These are phyloP conservation scores for Breviolum minutum DNA, from an alignment of 73 alveolate genomes.

Conservation along the genomic window DNA sequence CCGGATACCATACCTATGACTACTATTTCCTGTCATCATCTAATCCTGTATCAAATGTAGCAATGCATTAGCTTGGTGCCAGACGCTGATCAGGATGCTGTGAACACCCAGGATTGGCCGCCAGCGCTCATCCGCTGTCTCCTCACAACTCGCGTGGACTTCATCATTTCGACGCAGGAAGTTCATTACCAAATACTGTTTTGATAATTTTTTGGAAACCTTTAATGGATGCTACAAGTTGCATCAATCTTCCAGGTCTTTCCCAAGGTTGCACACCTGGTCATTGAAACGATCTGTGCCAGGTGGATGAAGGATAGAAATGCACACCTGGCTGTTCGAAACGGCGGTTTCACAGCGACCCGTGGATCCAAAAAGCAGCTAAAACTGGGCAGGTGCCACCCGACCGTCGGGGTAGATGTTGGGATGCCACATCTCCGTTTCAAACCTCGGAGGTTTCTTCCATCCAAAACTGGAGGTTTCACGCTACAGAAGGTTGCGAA, in stretches of 20 bases:
- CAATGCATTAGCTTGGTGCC: conserved; percentile 57
- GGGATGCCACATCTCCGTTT: conserved; percentile 97
- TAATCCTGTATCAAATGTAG: too few relatives aligned
- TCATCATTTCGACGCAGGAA: conserved; percentile 10
- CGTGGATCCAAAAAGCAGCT: not conserved
- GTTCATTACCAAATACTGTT: not conserved
- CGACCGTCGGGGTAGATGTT: conserved; percentile 96
- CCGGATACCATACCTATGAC: too few relatives aligned
- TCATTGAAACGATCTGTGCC: conserved; percentile 96
- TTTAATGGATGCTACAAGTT: not conserved
- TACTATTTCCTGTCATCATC: too few relatives aligned
- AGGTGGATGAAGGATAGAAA: conserved; percentile 96
- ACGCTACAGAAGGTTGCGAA: too few relatives aligned
- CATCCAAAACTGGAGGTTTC: not conserved
- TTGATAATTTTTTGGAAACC: not conserved
- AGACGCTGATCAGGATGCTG: conserved; percentile 96
- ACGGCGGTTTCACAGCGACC: not conserved
- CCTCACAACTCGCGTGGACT: conserved; percentile 58
- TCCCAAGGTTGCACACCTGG: conserved; percentile 29
- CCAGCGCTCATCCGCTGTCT: conserved; percentile 99
- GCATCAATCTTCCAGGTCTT: not conserved
- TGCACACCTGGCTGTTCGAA: conserved; percentile 92
- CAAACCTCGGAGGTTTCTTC: conserved; percentile 35
- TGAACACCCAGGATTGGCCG: conserved; percentile 98
- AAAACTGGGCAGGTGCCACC: not conserved